Conservation (phyloP, 176 grass and related monocot species). For the Aegilops bicornis region DNA sequence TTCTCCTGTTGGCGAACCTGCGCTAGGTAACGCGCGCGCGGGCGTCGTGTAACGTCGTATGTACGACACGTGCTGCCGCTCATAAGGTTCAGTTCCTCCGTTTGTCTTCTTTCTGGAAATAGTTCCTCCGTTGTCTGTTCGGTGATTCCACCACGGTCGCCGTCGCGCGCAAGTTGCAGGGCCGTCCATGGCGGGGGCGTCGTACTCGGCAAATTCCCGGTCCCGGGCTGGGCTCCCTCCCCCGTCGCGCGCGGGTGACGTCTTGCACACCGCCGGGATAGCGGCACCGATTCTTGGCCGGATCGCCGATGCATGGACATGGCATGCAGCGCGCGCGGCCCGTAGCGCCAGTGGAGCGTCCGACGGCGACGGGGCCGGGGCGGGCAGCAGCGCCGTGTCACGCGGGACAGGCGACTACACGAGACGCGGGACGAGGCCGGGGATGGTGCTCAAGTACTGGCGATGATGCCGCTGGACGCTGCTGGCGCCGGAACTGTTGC, state of each 20-base stretch:
- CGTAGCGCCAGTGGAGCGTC: background rate
- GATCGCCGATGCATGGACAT: background rate
- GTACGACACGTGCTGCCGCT: background rate
- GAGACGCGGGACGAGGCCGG: background rate
- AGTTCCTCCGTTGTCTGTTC: background rate
- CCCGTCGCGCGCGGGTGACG: slow-evolving; percentile 30
- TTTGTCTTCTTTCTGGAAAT: background rate
- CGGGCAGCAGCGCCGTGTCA: background rate
- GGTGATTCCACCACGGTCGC: background rate
- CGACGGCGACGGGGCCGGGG: background rate
- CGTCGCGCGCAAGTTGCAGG: background rate
- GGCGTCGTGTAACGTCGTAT: background rate
- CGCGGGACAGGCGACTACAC: slow-evolving; percentile 13
- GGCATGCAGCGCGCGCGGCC: background rate
- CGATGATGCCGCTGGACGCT: no score
- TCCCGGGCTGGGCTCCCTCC: background rate
- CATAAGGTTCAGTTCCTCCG: background rate
- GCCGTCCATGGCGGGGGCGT: background rate
- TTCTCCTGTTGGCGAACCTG: background rate
- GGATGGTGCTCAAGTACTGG: no score
- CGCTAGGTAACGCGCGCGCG: no score
- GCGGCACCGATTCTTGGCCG: slow-evolving; percentile 8
- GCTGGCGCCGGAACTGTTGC: slow-evolving; percentile 22
- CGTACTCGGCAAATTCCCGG: background rate
- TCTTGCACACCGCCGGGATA: slow-evolving; percentile 5